Conservation (phyloP, 345 rosid genomes). For the Laguncularia racemosa region DNA sequence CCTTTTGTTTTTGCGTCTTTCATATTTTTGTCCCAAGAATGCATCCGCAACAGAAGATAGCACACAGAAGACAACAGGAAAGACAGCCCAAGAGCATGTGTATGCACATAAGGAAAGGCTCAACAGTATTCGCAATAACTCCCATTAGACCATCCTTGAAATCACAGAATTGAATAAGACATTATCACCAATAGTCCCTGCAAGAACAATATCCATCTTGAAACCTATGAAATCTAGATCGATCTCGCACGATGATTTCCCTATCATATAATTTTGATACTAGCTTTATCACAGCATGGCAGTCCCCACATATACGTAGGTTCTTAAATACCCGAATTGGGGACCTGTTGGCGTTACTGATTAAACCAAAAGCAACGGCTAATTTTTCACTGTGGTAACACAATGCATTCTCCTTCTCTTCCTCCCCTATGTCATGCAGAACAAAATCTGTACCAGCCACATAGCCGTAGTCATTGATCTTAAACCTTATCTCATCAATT, state of each 20-base stretch:
- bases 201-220: constrained; percentile 73
- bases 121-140: too few species aligned
- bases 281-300: constrained; percentile 67
- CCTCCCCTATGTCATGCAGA: constrained; percentile 82
- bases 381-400: constrained; percentile 80
- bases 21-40: too few species aligned
- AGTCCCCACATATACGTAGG: constrained; percentile 82
- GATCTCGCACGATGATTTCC: constrained; percentile 78
- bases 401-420: constrained; percentile 79
- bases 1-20: too few species aligned
- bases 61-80: too few species aligned
- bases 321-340: constrained; percentile 82
- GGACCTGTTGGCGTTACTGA: constrained; percentile 29
- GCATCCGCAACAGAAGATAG: too few species aligned
- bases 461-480: constrained; percentile 61
- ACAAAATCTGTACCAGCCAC: constrained; percentile 69
- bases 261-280: constrained; percentile 54
- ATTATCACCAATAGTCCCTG: constrained; percentile 66
- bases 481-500: constrained; percentile 68
- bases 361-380: constrained; percentile 82
- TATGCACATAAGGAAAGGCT: too few species aligned
- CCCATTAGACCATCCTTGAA: too few species aligned
- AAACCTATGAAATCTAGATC: constrained; percentile 74
- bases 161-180: background rate
- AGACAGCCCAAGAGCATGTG: too few species aligned